Conservation (phyloP, 371 early-diverging fungal genomes). For the Phascolomyces articulosus region DNA sequence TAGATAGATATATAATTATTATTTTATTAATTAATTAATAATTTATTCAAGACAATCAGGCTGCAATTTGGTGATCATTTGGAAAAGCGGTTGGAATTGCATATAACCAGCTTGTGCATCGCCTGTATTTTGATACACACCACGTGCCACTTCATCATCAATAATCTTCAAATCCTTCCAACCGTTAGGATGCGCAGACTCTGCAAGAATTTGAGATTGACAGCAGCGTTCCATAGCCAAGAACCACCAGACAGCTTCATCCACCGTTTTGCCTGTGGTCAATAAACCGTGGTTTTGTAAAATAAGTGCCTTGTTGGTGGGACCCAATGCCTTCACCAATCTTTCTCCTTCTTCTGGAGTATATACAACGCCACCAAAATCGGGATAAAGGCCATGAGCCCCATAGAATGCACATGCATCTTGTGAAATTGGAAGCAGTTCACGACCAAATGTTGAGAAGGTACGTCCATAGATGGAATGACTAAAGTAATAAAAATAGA, state of each 20-base stretch:
- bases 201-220: conserved; percentile 59
- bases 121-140: conserved; percentile 39
- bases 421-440: conserved; percentile 58
- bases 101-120: conserved; percentile 46
- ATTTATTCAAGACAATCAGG: conserved; percentile 40
- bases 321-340: conserved; percentile 48
- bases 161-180: conserved; percentile 42
- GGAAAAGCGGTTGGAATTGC: conserved; percentile 62
- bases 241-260: conserved; percentile 64
- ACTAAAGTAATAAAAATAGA: conserved; percentile 24
- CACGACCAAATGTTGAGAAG: conserved; percentile 51
- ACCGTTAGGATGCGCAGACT: conserved; percentile 46
- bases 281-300: conserved; percentile 65
- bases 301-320: conserved; percentile 52
- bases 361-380: conserved; percentile 59
- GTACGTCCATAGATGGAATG: conserved; percentile 67
- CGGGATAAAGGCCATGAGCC: conserved; percentile 48
- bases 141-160: conserved; percentile 42
- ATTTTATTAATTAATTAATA: too few relatives aligned
- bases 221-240: conserved; percentile 60
- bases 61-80: conserved; percentile 56
- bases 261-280: conserved; percentile 57
- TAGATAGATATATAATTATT: too few relatives aligned
- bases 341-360: conserved; percentile 55
- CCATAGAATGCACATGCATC: conserved; percentile 65